phyloP scores from a whole-genome alignment of 495 filamentous ascomycete genomes.

The Cercophora scortea region DNA sequence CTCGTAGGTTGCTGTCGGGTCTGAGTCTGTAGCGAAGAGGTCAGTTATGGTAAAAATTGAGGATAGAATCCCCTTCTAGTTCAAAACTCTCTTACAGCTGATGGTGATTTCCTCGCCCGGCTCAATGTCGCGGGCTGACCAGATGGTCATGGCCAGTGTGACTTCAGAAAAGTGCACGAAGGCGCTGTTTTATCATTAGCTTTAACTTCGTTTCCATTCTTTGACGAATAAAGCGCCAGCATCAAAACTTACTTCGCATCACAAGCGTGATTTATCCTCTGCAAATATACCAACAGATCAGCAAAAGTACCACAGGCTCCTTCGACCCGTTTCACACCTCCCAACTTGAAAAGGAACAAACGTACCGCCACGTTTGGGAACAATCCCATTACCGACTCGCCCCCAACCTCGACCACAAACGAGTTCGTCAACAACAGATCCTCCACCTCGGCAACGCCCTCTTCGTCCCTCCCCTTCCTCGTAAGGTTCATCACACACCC shows the following conservation, averaged over 20 bases:
- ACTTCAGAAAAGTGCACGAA: constrained; percentile 25
- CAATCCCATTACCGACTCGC: constrained; percentile 19
- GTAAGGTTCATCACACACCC: constrained; percentile 11
- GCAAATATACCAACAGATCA: not conserved
- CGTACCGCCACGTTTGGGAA: constrained; percentile 26
- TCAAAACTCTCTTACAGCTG: constrained; percentile 25
- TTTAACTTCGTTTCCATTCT: constrained; percentile 1
- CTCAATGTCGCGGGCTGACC: constrained; percentile 26
- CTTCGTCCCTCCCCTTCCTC: constrained; percentile 60
- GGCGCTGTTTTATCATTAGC: constrained; percentile 11
- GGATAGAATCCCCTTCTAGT: too few relatives aligned
- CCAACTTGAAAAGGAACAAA: too few relatives aligned
- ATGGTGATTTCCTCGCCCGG: constrained; percentile 31
- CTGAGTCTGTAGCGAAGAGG: constrained; percentile 15
- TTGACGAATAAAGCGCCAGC: not conserved
- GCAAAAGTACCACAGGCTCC: not conserved
- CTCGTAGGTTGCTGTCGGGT: constrained; percentile 14
- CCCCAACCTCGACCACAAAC: constrained; percentile 22
- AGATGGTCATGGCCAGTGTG: constrained; percentile 23
- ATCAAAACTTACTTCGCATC: constrained; percentile 19
- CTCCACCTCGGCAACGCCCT: constrained; percentile 43
- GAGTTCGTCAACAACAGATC: constrained; percentile 61
- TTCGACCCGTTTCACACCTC: too few relatives aligned
- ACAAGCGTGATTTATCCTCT: constrained; percentile 32
- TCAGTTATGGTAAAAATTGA: too few relatives aligned